A percentile compares a stretch with the other conserved stretches of the same genome.
Evolutionary conservation across 192 early-diverging fungal genomes (phyloP).

Genomic region (Coemansia sp.): DNA sequence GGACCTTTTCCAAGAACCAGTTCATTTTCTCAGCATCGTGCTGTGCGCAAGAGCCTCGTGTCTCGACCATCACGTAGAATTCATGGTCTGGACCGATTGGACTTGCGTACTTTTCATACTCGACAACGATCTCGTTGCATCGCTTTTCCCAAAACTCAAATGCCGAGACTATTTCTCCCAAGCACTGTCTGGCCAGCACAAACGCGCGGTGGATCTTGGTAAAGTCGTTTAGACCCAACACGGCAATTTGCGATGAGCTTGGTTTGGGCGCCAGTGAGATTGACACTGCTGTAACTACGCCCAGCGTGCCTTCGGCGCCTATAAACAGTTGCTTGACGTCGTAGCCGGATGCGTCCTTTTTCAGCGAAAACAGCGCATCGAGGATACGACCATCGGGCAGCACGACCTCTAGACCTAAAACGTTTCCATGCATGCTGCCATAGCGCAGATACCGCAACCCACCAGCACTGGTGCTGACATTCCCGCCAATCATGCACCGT

Average conservation of each 20-base stretch:
- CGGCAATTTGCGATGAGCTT: constrained; percentile 65
- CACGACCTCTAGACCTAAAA: constrained; percentile 91
- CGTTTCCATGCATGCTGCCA: constrained; percentile 91
- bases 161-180: constrained; percentile 92
- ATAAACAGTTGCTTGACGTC: constrained; percentile 99
- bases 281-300: constrained; percentile 89
- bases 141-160: constrained; percentile 95
- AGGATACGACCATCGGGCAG: constrained; percentile 89
- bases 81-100: constrained; percentile 23
- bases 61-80: constrained; percentile 81
- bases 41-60: constrained; percentile 79
- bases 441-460: constrained; percentile 93
- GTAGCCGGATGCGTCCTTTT: constrained; percentile 97
- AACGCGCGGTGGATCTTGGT: constrained; percentile 79
- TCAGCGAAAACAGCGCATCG: constrained; percentile 75
- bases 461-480: constrained; percentile 96
- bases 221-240: constrained; percentile 78
- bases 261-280: constrained; percentile 77
- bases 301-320: constrained; percentile 93
- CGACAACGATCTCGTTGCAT: constrained; percentile 65
- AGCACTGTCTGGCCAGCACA: constrained; percentile 68
- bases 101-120: constrained; percentile 26
- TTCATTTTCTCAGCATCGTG: constrained; percentile 83
- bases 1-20: constrained; percentile 24
- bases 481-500: constrained; percentile 96